phyloP scores from a whole-genome alignment of 2,329 filamentous ascomycete species.

The Furcasterigmium sp. region DNA sequence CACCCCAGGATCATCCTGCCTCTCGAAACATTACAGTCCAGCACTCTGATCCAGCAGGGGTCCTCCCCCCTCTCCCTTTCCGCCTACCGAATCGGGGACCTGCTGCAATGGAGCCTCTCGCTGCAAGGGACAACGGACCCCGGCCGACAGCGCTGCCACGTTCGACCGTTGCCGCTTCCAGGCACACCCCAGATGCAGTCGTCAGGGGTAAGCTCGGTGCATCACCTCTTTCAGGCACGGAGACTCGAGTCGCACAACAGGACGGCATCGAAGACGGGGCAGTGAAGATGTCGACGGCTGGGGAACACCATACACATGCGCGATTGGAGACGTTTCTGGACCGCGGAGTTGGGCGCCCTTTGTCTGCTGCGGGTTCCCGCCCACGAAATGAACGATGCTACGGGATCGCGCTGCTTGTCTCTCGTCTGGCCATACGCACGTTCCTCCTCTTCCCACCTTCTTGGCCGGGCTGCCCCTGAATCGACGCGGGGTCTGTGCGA shows the following conservation, averaged over 20 bases:
- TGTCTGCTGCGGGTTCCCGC: too few species aligned
- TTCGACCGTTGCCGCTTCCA: not conserved
- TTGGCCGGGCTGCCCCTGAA: not conserved
- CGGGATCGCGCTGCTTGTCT: too few species aligned
- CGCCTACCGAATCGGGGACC: not conserved
- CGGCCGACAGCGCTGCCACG: not conserved
- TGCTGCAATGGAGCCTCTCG: too few species aligned
- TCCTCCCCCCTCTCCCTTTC: not conserved
- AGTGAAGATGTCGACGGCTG: too few species aligned
- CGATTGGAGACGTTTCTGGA: too few species aligned
- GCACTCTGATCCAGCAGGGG: not conserved
- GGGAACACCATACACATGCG: too few species aligned
- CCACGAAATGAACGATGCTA: not conserved
- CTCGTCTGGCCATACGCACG: not conserved
- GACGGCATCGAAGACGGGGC: too few species aligned
- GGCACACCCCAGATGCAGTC: not conserved
- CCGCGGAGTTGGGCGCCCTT: too few species aligned
- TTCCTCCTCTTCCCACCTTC: not conserved
- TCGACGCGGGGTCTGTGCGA: not conserved
- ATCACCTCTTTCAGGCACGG: too few species aligned
- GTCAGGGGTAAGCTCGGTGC: not conserved
- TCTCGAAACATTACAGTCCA: constrained; percentile 1
- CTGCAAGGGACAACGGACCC: not conserved
- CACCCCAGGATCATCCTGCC: not conserved
- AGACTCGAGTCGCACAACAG: too few species aligned